Percentiles rank a stretch among this genome's conserved stretches.
Evolutionary conservation across 108 stramenopile species (phyloP).

Genomic region (Fistulifera solaris): DNA sequence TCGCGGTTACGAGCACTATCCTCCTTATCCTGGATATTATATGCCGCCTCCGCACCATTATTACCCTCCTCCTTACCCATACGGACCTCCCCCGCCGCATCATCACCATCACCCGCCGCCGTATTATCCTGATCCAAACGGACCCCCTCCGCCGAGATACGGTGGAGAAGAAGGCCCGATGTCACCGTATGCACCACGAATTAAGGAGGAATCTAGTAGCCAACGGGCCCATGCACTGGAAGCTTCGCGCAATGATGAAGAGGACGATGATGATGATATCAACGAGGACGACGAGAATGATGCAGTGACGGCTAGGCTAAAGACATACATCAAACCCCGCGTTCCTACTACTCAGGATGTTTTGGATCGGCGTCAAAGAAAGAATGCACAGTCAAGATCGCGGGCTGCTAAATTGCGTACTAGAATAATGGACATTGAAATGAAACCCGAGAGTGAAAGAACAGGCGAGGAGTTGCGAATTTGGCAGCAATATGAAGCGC

Average conservation of each 20-base stretch:
- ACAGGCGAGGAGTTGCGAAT: conserved; percentile 49
- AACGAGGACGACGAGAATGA: conserved; percentile 27
- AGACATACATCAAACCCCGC: conserved; percentile 47
- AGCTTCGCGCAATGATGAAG: conserved; percentile 7
- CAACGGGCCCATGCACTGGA: neutral
- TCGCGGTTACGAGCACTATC: neutral
- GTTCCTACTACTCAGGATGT: conserved; percentile 39
- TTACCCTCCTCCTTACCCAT: conserved; percentile 10
- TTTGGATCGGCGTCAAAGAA: conserved; percentile 45
- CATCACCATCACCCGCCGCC: neutral
- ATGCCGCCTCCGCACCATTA: neutral
- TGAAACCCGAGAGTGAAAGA: conserved; percentile 31
- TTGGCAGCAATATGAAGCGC: conserved; percentile 44
- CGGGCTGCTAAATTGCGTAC: conserved; percentile 51
- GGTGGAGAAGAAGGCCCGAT: conserved; percentile 8
- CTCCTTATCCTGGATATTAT: too few relatives aligned
- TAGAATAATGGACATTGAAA: conserved; percentile 35
- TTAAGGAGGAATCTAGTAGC: neutral
- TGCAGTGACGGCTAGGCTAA: conserved; percentile 32
- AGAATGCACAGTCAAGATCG: conserved; percentile 67
- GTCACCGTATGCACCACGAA: neutral
- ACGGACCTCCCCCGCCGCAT: neutral
- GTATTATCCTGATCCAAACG: neutral
- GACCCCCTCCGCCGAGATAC: conserved; percentile 26
- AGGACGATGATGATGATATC: conserved; percentile 17